A percentile compares a stretch with the other conserved stretches of the same genome.
Evolutionary conservation across 2,329 filamentous ascomycete species (phyloP).

Genomic region (Aspergillus latus): DNA sequence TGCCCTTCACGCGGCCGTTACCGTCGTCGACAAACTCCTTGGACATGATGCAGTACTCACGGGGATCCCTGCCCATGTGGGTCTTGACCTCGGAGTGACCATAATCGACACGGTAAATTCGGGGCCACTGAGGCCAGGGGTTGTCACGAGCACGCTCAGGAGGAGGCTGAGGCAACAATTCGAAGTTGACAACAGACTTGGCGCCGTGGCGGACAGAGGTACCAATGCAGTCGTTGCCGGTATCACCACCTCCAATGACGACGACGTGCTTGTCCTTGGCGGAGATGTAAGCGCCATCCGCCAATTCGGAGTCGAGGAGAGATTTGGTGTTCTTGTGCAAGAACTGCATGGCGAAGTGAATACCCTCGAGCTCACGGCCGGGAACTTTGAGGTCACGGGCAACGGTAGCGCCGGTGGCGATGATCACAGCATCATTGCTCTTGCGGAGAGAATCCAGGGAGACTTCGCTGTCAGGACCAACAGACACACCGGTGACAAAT

Average conservation of each 20-base stretch:
- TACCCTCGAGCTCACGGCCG: slow-evolving; percentile 80
- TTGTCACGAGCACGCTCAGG: slow-evolving; percentile 89
- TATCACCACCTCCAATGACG: slow-evolving; percentile 96
- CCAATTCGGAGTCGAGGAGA: slow-evolving; percentile 83
- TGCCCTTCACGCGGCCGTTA: slow-evolving; percentile 83
- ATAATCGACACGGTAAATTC: slow-evolving; percentile 98
- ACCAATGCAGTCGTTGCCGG: slow-evolving; percentile 96
- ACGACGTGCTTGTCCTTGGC: slow-evolving; percentile 95
- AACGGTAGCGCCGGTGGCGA: slow-evolving; percentile 90
- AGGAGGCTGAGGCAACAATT: slow-evolving; percentile 88
- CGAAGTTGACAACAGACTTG: slow-evolving; percentile 95
- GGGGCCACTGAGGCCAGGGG: slow-evolving; percentile 97
- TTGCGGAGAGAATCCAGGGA: slow-evolving; percentile 70
- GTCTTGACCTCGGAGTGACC: slow-evolving; percentile 94
- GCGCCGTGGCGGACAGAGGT: slow-evolving; percentile 94
- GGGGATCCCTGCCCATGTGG: slow-evolving; percentile 92
- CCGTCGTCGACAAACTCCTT: slow-evolving; percentile 94
- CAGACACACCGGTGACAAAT: slow-evolving; percentile 73
- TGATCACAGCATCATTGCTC: slow-evolving; percentile 78
- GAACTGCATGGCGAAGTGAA: slow-evolving; percentile 98
- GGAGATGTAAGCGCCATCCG: slow-evolving; percentile 82
- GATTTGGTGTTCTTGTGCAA: slow-evolving; percentile 97
- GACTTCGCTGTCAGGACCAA: slow-evolving; percentile 71
- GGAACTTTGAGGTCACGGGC: slow-evolving; percentile 90
- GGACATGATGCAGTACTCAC: slow-evolving; percentile 98